phyloP scores from a whole-genome alignment of 2,329 filamentous ascomycete species.

The Scedosporium dehoogii region DNA sequence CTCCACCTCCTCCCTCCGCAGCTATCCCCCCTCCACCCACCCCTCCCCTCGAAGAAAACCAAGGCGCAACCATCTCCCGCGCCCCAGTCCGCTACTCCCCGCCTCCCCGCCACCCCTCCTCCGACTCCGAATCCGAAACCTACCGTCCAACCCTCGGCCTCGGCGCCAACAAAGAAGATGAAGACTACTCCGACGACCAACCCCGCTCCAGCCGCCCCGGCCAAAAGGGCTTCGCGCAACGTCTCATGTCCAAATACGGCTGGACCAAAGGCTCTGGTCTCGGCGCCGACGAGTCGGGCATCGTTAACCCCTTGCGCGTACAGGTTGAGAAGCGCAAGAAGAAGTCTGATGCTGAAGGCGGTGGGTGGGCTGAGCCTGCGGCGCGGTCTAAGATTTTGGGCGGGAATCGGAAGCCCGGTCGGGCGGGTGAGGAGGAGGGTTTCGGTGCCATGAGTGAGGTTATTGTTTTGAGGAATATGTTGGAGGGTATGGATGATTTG shows the following conservation, averaged over 20 bases:
- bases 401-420: slow-evolving; percentile 44
- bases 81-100: slow-evolving; percentile 65
- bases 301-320: slow-evolving; percentile 72
- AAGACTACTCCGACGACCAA: slow-evolving; percentile 25
- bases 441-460: slow-evolving; percentile 73
- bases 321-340: slow-evolving; percentile 82
- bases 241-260: slow-evolving; percentile 87
- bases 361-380: slow-evolving; percentile 61
- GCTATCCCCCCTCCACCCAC: slow-evolving; percentile 19
- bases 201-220: slow-evolving; percentile 60
- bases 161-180: slow-evolving; percentile 24
- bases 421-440: slow-evolving; percentile 25
- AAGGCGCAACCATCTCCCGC: slow-evolving; percentile 55
- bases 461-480: slow-evolving; percentile 73
- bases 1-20: slow-evolving; percentile 22
- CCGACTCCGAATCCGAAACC: slow-evolving; percentile 19
- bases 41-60: slow-evolving; percentile 23
- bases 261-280: slow-evolving; percentile 85
- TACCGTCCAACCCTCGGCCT: slow-evolving; percentile 41
- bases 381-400: slow-evolving; percentile 69
- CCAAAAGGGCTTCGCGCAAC: slow-evolving; percentile 74
- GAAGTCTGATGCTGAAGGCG: slow-evolving; percentile 66
- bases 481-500: slow-evolving; percentile 70
- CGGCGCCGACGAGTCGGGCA: slow-evolving; percentile 72
- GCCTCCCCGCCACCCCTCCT: slow-evolving; percentile 31